Percentiles rank a stretch among this genome's conserved stretches.
Evolutionary conservation across 768 basidiomycete genomes (phyloP).

Genomic region (Lyophyllum shimeji): DNA sequence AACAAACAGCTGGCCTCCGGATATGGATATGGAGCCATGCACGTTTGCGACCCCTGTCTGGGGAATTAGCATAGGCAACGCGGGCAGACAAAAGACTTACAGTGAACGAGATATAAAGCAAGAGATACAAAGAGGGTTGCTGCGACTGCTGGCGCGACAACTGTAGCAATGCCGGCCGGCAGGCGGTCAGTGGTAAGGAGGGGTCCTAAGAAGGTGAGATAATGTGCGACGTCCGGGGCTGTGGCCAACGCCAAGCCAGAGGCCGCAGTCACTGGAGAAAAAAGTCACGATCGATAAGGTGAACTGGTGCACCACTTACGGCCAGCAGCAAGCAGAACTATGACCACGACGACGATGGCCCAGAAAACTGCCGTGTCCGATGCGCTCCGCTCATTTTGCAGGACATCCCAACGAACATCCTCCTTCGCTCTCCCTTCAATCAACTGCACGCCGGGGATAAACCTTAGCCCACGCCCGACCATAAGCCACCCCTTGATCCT

Average conservation of each 20-base stretch:
- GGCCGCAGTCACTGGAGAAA: slow-evolving; percentile 62
- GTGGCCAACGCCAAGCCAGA: slow-evolving; percentile 64
- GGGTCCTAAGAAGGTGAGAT: slow-evolving; percentile 60
- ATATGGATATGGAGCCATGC: slow-evolving; percentile 61
- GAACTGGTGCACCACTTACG: slow-evolving; percentile 44
- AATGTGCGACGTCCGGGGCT: slow-evolving; percentile 75
- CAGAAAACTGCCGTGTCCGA: slow-evolving; percentile 55
- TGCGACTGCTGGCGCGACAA: slow-evolving; percentile 65
- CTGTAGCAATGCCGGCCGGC: slow-evolving; percentile 62
- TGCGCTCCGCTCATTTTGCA: slow-evolving; percentile 56
- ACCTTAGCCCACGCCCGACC: slow-evolving; percentile 66
- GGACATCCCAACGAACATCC: slow-evolving; percentile 77
- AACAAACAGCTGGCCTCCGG: slow-evolving; percentile 55
- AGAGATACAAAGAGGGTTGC: slow-evolving; percentile 57
- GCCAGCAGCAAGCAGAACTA: slow-evolving; percentile 52
- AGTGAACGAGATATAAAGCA: slow-evolving; percentile 50
- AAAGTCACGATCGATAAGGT: slow-evolving; percentile 8
- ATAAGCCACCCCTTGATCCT: slow-evolving; percentile 77
- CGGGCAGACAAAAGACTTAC: slow-evolving; percentile 40
- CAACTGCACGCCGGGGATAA: slow-evolving; percentile 60
- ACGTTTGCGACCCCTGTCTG: slow-evolving; percentile 50
- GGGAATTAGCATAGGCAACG: slow-evolving; percentile 8
- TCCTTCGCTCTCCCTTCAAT: slow-evolving; percentile 83
- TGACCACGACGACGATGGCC: slow-evolving; percentile 50
- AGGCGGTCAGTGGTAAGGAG: slow-evolving; percentile 49